phyloP scores from a whole-genome alignment of 768 basidiomycete species.

The Lentinula raphanica region DNA sequence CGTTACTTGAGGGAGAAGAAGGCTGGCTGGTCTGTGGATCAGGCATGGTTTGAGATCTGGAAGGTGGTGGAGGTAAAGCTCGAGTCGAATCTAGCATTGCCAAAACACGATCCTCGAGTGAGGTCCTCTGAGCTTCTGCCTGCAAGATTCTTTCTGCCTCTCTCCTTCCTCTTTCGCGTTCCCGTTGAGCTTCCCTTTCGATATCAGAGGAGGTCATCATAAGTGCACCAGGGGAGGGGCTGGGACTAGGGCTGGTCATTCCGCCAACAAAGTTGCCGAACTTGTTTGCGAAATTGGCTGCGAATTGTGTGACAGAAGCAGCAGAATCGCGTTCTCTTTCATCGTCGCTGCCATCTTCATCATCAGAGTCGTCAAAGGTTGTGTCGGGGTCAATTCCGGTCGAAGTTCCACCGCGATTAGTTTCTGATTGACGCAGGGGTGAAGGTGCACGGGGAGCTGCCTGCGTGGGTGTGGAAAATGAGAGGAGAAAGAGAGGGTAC shows the following conservation, averaged over 20 bases:
- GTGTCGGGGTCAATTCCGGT: not conserved
- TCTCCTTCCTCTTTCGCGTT: slow-evolving; percentile 67
- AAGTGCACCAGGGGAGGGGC: slow-evolving; percentile 27
- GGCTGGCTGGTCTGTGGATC: slow-evolving; percentile 21
- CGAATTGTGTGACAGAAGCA: slow-evolving; percentile 69
- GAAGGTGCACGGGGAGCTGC: slow-evolving; percentile 1
- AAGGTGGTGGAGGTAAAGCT: slow-evolving; percentile 53
- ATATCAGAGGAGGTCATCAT: slow-evolving; percentile 38
- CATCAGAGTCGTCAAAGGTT: slow-evolving; percentile 39
- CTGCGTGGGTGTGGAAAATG: not conserved
- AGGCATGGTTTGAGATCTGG: slow-evolving; percentile 47
- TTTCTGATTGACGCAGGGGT: not conserved
- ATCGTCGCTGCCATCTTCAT: slow-evolving; percentile 34
- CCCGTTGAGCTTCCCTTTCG: slow-evolving; percentile 74
- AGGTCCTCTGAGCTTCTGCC: slow-evolving; percentile 62
- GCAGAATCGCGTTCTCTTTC: slow-evolving; percentile 31
- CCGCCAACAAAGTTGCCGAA: slow-evolving; percentile 64
- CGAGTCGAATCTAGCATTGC: slow-evolving; percentile 60
- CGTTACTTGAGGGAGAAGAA: slow-evolving; percentile 56
- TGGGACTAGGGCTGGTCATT: slow-evolving; percentile 36
- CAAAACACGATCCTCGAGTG: slow-evolving; percentile 68
- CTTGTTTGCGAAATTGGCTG: slow-evolving; percentile 68
- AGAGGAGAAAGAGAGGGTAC: not conserved
- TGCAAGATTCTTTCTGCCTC: slow-evolving; percentile 73
- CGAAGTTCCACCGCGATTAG: not conserved